Base-by-base conservation (phyloP, 306 rosid genomes). In the Cyclanthera cordifolia region DNA sequence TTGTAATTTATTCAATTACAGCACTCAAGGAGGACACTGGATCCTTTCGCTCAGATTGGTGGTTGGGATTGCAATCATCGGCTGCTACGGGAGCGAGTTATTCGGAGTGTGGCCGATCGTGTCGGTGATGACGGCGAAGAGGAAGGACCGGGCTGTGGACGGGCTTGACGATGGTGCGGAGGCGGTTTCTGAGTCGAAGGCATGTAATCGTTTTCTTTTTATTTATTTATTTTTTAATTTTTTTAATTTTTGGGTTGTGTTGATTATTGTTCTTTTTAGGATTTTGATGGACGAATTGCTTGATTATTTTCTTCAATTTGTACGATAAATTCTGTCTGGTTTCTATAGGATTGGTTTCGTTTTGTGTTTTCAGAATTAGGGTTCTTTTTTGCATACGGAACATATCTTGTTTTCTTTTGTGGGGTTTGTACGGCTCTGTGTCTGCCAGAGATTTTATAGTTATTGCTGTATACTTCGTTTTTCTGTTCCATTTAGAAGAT, bases 171-270 rank as follows among this genome's bases (percentile, higher is more conserved):
- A 76, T 74, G 90, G 78, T n/a, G 75, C 73, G 58, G 25, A 19
- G 51, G 53, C 70, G 70, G 59, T 77, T 81, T 73, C 20, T 52
- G 66, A 85, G 67, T 75, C 69, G 54, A 72, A 87, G 90, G 86
- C 84, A 80, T 67, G 87, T 75, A 70, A 81, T 80, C 58, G 73
- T 71, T 76, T 71, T 23, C 14, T 70, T 76, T 82, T 76, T 82
- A 73, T n/a, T n/a, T n/a, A n/a, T n/a, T n/a, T n/a, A n/a, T n/a
- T n/a, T 75, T 46, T 72, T n/a, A 2, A 3, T 14, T 67, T 71
- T 72, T 5, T 2, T 50, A 23, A 28, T 56, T 80, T 47, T 80
- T 47, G 15, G 37, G 3, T 21, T 50, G 15, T 30, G 54, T 41
- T 64, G 6, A 48, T 79, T 53, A 34, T 60, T 73, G 51, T 47